Conservation (phyloP, 2,329 filamentous ascomycete genomes). For the Lasiodiplodia theobromae region DNA sequence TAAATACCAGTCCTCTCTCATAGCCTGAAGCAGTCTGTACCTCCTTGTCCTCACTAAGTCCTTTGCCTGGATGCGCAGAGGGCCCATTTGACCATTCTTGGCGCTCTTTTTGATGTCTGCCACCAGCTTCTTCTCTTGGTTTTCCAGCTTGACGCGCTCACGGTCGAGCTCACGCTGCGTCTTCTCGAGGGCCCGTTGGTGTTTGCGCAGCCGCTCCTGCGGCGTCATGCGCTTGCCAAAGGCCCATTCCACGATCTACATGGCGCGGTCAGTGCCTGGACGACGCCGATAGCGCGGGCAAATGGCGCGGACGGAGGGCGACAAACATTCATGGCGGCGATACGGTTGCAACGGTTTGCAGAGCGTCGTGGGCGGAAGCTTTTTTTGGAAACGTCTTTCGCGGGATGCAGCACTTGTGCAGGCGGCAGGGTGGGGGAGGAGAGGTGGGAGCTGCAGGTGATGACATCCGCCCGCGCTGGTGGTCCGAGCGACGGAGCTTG, state of each 20-base stretch:
- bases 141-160: slow-evolving; percentile 93
- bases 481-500: slow-evolving; percentile 15
- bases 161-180: slow-evolving; percentile 96
- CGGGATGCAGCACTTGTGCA: slow-evolving; percentile 24
- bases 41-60: slow-evolving; percentile 90
- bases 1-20: slow-evolving; percentile 25
- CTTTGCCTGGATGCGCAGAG: slow-evolving; percentile 97
- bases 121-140: slow-evolving; percentile 97
- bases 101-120: slow-evolving; percentile 97
- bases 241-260: slow-evolving; percentile 94
- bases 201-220: slow-evolving; percentile 87
- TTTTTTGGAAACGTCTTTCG: slow-evolving; percentile 12
- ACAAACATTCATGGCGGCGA: slow-evolving; percentile 64
- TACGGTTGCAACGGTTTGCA: background rate
- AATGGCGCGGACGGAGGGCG: slow-evolving; percentile 32
- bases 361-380: background rate
- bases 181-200: slow-evolving; percentile 96
- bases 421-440: slow-evolving; percentile 26
- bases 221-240: slow-evolving; percentile 99
- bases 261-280: slow-evolving; percentile 34
- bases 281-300: slow-evolving; percentile 1
- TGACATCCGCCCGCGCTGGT: slow-evolving; percentile 1
- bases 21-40: slow-evolving; percentile 47
- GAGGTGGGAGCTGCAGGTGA: slow-evolving; percentile 26
- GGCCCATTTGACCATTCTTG: slow-evolving; percentile 98